phyloP scores from a whole-genome alignment of 345 rosid genomes.

The Ceriops zippeliana region DNA sequence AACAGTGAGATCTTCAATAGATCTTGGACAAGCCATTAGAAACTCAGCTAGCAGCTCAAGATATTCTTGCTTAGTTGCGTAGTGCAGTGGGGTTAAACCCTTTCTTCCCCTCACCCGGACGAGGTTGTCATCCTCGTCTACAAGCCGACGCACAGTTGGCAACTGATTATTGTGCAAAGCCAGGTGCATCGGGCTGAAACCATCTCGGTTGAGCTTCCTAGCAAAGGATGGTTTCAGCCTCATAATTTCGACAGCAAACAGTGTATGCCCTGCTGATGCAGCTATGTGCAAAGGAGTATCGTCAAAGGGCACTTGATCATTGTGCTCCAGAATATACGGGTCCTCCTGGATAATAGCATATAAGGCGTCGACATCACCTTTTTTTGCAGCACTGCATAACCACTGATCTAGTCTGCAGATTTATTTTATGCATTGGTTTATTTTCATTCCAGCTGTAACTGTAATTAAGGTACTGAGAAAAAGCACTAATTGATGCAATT shows the following conservation, averaged over 20 bases:
- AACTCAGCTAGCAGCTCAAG: background rate
- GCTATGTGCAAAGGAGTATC: slow-evolving; percentile 40
- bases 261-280: slow-evolving; percentile 19
- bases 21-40: slow-evolving; percentile 17
- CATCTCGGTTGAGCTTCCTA: slow-evolving; percentile 17
- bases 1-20: slow-evolving; percentile 23
- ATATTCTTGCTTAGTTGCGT: background rate
- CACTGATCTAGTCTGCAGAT: no score
- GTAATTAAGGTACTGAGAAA: no score
- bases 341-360: slow-evolving; percentile 23
- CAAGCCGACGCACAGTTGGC: background rate
- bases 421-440: no score
- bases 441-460: no score
- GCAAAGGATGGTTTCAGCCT: slow-evolving; percentile 38
- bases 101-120: slow-evolving; percentile 23
- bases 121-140: slow-evolving; percentile 11
- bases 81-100: slow-evolving; percentile 23
- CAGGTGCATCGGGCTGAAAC: slow-evolving; percentile 22
- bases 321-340: slow-evolving; percentile 13
- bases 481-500: no score
- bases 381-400: slow-evolving; percentile 7
- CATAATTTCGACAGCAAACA: slow-evolving; percentile 19
- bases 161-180: no score
- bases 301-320: slow-evolving; percentile 23
- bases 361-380: slow-evolving; percentile 22